Percentiles rank a stretch among this genome's conserved stretches.
Conservation (phyloP, 768 basidiomycete genomes). For the Amanita rubescens region DNA sequence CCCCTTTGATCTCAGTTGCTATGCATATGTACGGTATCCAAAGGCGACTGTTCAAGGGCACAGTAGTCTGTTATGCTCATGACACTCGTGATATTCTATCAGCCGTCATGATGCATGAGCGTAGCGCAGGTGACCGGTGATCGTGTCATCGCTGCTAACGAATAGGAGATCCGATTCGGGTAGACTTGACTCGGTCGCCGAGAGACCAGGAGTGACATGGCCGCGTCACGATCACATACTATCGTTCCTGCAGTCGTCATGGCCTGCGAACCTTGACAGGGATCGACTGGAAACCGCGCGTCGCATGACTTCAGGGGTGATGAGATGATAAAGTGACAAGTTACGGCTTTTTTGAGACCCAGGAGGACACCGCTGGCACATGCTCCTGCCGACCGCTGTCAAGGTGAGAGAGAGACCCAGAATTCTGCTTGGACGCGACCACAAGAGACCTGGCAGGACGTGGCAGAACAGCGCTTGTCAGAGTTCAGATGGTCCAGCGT, state of each 20-base stretch:
- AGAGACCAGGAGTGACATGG: background rate
- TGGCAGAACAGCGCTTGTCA: background rate
- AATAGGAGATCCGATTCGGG: background rate
- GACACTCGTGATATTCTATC: no score
- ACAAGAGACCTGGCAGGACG: background rate
- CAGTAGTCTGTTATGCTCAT: no score
- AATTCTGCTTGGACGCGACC: background rate
- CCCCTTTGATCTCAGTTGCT: no score
- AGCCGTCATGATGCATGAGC: no score
- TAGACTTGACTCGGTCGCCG: background rate
- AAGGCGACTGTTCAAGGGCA: no score
- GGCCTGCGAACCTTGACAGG: background rate
- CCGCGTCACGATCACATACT: background rate
- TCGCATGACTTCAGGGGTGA: slow-evolving; percentile 1
- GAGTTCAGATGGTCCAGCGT: background rate
- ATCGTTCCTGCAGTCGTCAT: background rate
- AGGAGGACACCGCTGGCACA: no score
- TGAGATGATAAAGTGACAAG: background rate
- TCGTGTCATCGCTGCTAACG: no score
- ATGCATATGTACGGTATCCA: no score
- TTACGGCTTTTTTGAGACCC: background rate
- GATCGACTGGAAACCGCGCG: background rate
- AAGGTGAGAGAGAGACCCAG: background rate
- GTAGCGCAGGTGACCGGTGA: no score
- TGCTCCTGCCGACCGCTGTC: background rate